Evolutionary conservation across 176 grass and related monocot species (phyloP).

Genomic region (Carex cristatella): DNA sequence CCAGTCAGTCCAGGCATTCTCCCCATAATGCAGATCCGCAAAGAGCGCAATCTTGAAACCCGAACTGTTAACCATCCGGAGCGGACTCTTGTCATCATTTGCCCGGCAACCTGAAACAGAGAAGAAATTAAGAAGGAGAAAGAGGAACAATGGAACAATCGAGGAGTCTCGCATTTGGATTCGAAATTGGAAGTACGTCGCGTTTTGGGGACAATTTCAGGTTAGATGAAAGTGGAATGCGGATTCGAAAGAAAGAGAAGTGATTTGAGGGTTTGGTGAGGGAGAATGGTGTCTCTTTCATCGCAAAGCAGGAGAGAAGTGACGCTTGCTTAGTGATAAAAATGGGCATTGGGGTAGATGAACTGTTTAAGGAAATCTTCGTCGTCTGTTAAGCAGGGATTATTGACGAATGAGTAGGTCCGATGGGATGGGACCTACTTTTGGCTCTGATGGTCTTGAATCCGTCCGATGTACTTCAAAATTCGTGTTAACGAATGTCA

Average conservation of each 20-base stretch:
- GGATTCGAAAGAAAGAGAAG: background rate
- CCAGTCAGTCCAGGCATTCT: slow-evolving; percentile 89
- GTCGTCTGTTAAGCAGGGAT: too few species aligned
- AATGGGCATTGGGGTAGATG: background rate
- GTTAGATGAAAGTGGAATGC: background rate
- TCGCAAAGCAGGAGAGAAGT: background rate
- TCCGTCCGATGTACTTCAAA: too few species aligned
- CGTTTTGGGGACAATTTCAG: background rate
- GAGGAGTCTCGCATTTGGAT: background rate
- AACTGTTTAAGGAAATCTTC: background rate
- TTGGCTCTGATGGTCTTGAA: too few species aligned
- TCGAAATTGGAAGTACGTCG: background rate
- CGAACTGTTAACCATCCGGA: slow-evolving; percentile 29
- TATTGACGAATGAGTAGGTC: too few species aligned
- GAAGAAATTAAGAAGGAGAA: background rate
- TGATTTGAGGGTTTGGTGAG: background rate
- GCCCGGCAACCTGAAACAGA: background rate
- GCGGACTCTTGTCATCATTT: slow-evolving; percentile 13
- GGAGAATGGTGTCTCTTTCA: background rate
- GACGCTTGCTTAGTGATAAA: background rate
- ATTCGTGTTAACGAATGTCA: too few species aligned
- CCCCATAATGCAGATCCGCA: slow-evolving; percentile 88
- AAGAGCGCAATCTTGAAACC: slow-evolving; percentile 79
- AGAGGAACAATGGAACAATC: background rate
- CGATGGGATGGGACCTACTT: too few species aligned